A percentile compares a stretch with the other conserved stretches of the same genome.
These are phyloP conservation scores for Musa itinerans DNA, from an alignment of 176 grass and related monocot species.

Conservation along the genomic window DNA sequence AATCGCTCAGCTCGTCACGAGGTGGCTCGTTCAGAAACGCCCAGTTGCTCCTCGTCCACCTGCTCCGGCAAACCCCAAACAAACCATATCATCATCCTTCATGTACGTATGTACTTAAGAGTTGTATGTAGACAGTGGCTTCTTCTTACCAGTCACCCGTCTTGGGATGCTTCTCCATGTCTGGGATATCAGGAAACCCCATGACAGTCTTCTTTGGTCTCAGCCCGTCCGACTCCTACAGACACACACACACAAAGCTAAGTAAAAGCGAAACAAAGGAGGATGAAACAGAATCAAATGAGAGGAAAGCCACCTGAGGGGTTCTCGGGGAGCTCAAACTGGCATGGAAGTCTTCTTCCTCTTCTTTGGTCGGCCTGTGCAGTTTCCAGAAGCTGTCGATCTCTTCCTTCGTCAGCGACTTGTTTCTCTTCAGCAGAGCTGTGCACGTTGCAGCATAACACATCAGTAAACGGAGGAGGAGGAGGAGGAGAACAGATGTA, in stretches of 20 bases:
- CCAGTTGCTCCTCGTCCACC: constrained; percentile 89
- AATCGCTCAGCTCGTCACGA: constrained; percentile 29
- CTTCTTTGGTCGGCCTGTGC: constrained; percentile 23
- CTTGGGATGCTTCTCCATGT: neutral
- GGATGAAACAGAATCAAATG: no score
- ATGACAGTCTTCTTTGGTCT: neutral
- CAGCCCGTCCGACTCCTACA: neutral
- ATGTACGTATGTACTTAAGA: neutral
- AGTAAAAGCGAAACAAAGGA: neutral
- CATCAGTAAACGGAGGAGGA: neutral
- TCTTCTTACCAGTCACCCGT: constrained; percentile 23
- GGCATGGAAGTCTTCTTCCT: constrained; percentile 4
- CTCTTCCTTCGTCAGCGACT: constrained; percentile 72
- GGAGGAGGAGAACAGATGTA: neutral
- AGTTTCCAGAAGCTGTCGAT: constrained; percentile 65
- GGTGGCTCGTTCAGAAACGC: constrained; percentile 90
- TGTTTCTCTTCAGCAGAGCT: constrained; percentile 54
- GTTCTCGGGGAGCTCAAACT: neutral
- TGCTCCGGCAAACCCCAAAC: neutral
- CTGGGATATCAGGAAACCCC: neutral
- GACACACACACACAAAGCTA: no score
- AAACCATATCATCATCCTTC: neutral
- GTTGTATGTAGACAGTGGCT: no score
- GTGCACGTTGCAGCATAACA: neutral
- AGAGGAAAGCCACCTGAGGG: neutral